phyloP scores from a whole-genome alignment of 805 yeast genomes.

The Candida bentonensis region DNA sequence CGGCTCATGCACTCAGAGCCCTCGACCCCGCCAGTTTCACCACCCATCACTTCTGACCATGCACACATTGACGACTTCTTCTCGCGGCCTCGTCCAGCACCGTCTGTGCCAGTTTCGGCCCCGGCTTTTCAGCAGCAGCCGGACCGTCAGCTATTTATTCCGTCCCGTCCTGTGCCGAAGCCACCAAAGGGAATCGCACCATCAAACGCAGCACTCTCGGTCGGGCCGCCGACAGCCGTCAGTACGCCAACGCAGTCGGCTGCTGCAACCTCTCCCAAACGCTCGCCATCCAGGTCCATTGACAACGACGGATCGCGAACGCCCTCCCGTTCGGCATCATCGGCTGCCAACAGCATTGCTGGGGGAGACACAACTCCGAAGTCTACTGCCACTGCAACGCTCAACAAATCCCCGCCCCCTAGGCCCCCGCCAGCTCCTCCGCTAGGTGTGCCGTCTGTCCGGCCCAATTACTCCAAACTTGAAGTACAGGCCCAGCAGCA shows the following conservation, averaged over 20 bases:
- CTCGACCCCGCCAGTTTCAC: background rate
- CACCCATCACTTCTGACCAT: background rate
- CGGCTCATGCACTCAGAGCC: background rate
- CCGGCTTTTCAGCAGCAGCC: too few species aligned
- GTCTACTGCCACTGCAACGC: slow-evolving; percentile 7
- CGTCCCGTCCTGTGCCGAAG: slow-evolving; percentile 20
- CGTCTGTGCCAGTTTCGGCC: background rate
- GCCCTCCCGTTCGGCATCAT: slow-evolving; percentile 4
- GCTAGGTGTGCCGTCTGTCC: slow-evolving; percentile 22
- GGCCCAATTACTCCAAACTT: slow-evolving; percentile 8
- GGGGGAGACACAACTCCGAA: slow-evolving; percentile 1
- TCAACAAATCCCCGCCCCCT: slow-evolving; percentile 23
- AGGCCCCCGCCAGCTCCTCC: slow-evolving; percentile 31
- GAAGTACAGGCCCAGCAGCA: slow-evolving; percentile 7
- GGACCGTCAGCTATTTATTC: slow-evolving; percentile 9
- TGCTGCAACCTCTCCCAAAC: slow-evolving; percentile 4
- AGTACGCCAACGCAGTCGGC: slow-evolving; percentile 4
- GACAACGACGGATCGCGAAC: slow-evolving; percentile 4
- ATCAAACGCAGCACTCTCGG: background rate
- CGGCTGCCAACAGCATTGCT: slow-evolving; percentile 1
- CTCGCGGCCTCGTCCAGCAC: slow-evolving; percentile 2
- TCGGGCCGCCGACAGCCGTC: background rate
- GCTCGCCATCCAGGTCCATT: background rate
- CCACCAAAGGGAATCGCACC: slow-evolving; percentile 14
- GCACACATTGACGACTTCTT: slow-evolving; percentile 4